These are phyloP conservation scores for Penicillium fuscoglaucum DNA, from an alignment of 2,329 filamentous ascomycete genomes.

Conservation along the genomic window DNA sequence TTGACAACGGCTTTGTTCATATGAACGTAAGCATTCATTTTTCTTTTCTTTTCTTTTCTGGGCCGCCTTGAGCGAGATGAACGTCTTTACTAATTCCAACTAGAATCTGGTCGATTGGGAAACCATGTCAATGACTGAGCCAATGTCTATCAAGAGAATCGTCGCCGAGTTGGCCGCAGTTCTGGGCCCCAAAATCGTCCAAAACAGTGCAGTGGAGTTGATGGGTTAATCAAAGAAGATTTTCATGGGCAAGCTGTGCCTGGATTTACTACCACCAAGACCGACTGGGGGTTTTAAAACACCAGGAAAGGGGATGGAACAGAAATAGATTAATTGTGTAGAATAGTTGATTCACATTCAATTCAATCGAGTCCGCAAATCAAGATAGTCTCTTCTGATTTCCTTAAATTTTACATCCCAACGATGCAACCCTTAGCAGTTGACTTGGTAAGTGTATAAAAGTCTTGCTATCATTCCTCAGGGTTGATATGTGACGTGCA, in stretches of 20 bases:
- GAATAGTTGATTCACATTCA: not conserved
- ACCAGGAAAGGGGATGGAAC: not conserved
- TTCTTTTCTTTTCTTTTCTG: not conserved
- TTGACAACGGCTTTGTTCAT: constrained; percentile 44
- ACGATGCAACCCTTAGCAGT: no score
- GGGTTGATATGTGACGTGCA: not conserved
- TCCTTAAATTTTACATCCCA: not conserved
- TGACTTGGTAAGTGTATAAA: not conserved
- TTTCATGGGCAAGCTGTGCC: not conserved
- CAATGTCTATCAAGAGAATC: constrained; percentile 50
- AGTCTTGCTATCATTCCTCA: not conserved
- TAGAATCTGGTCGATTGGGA: constrained; percentile 52
- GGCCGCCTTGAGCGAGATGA: not conserved
- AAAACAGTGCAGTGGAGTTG: constrained; percentile 43
- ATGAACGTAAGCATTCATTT: constrained; percentile 39
- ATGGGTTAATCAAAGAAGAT: constrained; percentile 31
- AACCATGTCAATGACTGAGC: constrained; percentile 41
- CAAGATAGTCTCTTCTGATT: not conserved
- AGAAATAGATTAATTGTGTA: not conserved
- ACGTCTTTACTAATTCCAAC: constrained; percentile 3
- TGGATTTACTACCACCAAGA: not conserved
- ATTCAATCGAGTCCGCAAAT: not conserved
- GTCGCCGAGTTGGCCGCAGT: constrained; percentile 49
- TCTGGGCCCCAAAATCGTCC: constrained; percentile 46
- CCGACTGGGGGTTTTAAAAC: no score